Base-by-base conservation (phyloP, 2,329 filamentous ascomycete species). In the Cadophora sp. region DNA sequence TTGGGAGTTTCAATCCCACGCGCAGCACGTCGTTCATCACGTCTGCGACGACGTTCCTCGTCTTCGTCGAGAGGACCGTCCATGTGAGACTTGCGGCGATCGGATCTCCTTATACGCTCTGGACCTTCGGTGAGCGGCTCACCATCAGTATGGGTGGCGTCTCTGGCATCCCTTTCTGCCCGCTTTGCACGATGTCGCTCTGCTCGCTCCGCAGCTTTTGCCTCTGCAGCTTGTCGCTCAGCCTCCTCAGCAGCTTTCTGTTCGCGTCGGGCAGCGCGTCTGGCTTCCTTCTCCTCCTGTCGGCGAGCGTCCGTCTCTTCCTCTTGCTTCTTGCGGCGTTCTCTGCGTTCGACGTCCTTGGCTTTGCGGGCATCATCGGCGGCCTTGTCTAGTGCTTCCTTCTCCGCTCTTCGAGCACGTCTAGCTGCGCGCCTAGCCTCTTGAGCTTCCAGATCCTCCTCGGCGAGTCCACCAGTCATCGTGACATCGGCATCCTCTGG, bases 211-310 rank as follows among this genome's bases (percentile, higher is more conserved):
- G 80, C 81, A 20, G 81, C 80, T 64, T 77, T 80, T 1, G 76
- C 74, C 61, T 77, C 74, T 36, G 70, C 77, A 60, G 73, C 74
- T 55, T 64, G 68, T 59, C 73, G 68, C 48, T 77, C 77, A 8
- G 71, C 72, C 16, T 84, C 82, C 63, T 86, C 84, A 18, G 77
- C 75, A n/a, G 80, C 81, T 55, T 80, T 82, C 22, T 83, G 82
- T 55, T 86, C 84, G 30, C 83, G 82, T 13, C 85, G 80, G 69
- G 88, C 88, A 9, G 84, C 83, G 7, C 85, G 83, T 47, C 87
- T 83, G 2, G 84, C 83, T 61, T 89, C 86, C 70, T 85, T 88
- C 66, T 90, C 87, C 68, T 87, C 85, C 64, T 83, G 80, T 66
- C 81, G 80, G 67, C 83, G 81, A 36, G 82, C 81, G 72, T 88